Evolutionary conservation across 169 alveolate genomes (phyloP), one percentile per base, ranked within the genome.

Genomic region (Plasmodium adleri): DNA sequence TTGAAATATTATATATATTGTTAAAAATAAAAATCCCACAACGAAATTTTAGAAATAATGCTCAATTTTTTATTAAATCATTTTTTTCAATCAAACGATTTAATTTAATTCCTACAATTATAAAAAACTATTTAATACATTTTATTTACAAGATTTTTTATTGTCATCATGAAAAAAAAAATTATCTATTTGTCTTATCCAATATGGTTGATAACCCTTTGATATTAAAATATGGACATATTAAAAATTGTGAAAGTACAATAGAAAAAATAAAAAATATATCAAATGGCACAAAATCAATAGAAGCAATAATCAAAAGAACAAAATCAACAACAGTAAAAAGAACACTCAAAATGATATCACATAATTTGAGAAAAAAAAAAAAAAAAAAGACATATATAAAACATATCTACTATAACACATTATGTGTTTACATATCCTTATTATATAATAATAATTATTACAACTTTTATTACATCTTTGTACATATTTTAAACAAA

Each of bases 401-500:
- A n/a, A n/a, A 32, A 32, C 45, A 1, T 20, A 49, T 56, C 13
- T 28, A n/a, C 60, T 80, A 68, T 49, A 68, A 83, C 24, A 0
- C 52, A 66, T 68, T 75, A 39, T 80, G 90, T 58, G 45, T 26
- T 43, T 80, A 63, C 64, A 80, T 80, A 52, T 80, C 56, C 10
- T 83, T 80, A 4, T 22, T 80, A 56, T 9, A 49, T 75, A 80
- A 80, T 58, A 68, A 56, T 73, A 80, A 56, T 62, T 67, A 72
- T 47, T 80, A 80, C 39, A 80, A 80, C 64, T 49, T 68, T 1
- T 80, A 80, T 75, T 68, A 68, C 59, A 28, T 24, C 12, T 24
- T 80, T 43, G 24, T 80, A 20, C 1, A 26, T 15, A 8, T 80
- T 45, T 26, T 80, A 26, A 68, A 49, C 60, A 59, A 68, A 49